phyloP scores from a whole-genome alignment of 768 basidiomycete genomes.

The Aureoboletus auriporus region DNA sequence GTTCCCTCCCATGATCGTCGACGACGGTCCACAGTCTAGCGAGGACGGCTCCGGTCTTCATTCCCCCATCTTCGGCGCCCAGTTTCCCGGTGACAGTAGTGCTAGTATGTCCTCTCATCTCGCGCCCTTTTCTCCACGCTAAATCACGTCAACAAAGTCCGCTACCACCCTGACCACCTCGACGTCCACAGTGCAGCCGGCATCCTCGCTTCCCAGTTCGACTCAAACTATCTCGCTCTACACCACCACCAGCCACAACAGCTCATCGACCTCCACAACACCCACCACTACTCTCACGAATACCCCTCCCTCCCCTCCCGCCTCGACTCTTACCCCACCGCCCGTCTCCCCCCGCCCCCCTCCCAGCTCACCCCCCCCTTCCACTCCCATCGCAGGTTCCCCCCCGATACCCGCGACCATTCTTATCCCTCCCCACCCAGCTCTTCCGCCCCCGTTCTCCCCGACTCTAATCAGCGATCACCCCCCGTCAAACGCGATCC shows the following conservation, averaged over 20 bases:
- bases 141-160: conserved; percentile 61
- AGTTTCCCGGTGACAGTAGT: conserved; percentile 46
- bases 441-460: conserved; percentile 16
- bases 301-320: conserved; percentile 40
- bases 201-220: conserved; percentile 50
- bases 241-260: conserved; percentile 39
- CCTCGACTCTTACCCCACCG: conserved; percentile 39
- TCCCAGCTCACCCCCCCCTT: conserved; percentile 19
- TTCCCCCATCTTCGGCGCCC: conserved; percentile 60
- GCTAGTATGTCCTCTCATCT: conserved; percentile 39
- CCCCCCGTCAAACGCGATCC: conserved; percentile 44
- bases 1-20: conserved; percentile 51
- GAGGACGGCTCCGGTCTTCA: conserved; percentile 75
- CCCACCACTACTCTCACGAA: conserved; percentile 37
- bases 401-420: conserved; percentile 36
- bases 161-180: conserved; percentile 47
- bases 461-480: conserved; percentile 26
- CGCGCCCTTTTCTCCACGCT: conserved; percentile 42
- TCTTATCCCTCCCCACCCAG: conserved; percentile 32
- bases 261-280: conserved; percentile 43
- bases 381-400: conserved; percentile 29
- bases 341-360: conserved; percentile 40
- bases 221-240: conserved; percentile 40
- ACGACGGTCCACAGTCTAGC: conserved; percentile 68
- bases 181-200: conserved; percentile 46